Base-by-base conservation (phyloP, 2,329 filamentous ascomycete genomes). In the Lojkania enalia region DNA sequence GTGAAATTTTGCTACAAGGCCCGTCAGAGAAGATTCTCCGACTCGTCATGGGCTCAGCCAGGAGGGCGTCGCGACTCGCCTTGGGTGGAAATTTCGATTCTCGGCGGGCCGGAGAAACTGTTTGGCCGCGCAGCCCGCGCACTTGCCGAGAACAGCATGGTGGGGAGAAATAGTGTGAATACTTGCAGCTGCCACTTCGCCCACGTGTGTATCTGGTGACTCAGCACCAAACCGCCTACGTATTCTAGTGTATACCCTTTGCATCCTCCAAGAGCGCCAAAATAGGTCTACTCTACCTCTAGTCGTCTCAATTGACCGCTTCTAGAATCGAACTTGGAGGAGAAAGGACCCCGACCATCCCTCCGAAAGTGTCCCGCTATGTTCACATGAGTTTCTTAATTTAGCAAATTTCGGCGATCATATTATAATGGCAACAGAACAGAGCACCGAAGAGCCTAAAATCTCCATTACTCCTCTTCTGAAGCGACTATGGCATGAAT, bases 381-480 rank as follows among this genome's bases (percentile, higher is more conserved):
- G n/a, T n/a, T n/a, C n/a, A n/a, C n/a, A n/a, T n/a, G n/a, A n/a
- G n/a, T n/a, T n/a, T n/a, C n/a, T n/a, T n/a, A n/a, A n/a, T n/a
- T n/a, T n/a, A n/a, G n/a, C n/a, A n/a, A n/a, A n/a, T n/a, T n/a
- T n/a, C n/a, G n/a, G n/a, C n/a, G n/a, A n/a, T n/a, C n/a, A n/a
- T n/a, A n/a, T n/a, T 27, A 27, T 33, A 47, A 64, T 69, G 58
- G 60, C 63, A 14, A 52, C 63, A 36, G 39, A 44, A 38, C 32
- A 51, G 14, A 44, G 33, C 19, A 55, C 56, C 18, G 57, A 60
- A 33, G 57, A 66, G 19, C 29, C 46, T 36, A 70, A 70, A 46
- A 68, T 74, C 48, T 77, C 74, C 58, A 87, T 91, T 70, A 87
- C 87, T 54, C 83, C 84, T 29, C 76, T 92, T 21, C 80, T 92